Conservation (phyloP, 2,329 filamentous ascomycete species). For the Botrytis fabae region DNA sequence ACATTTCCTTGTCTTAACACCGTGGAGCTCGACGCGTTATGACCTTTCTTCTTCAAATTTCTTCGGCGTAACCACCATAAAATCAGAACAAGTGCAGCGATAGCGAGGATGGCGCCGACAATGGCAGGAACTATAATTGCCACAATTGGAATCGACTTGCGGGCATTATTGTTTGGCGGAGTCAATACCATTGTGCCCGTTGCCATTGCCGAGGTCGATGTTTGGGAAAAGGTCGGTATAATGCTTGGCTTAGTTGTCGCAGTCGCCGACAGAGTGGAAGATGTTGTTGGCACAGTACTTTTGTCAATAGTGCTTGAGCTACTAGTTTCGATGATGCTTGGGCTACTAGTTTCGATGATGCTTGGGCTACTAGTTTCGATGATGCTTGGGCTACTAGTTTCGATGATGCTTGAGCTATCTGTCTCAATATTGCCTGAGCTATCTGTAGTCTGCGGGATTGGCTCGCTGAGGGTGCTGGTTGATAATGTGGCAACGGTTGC, state of each 20-base stretch:
- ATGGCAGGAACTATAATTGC: neutral
- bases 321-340: neutral
- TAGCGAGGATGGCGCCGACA: neutral
- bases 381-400: neutral
- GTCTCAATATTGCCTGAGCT: neutral
- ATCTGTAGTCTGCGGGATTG: neutral
- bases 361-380: no score
- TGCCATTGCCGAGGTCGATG: neutral
- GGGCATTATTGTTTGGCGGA: no score
- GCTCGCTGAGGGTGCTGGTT: neutral
- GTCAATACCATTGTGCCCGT: no score
- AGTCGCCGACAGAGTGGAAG: neutral
- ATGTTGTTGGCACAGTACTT: neutral
- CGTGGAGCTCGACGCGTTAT: neutral
- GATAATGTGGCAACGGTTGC: neutral
- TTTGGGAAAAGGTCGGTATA: neutral
- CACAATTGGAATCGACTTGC: neutral
- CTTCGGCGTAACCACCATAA: conserved; percentile 5
- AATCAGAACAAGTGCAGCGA: neutral
- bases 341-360: neutral
- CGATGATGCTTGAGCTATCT: neutral
- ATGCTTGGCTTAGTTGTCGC: neutral
- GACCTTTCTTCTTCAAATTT: neutral
- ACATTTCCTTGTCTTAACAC: no score
- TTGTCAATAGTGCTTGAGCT: neutral